phyloP scores from a whole-genome alignment of 148 eudicot species.

The Cornus florida region DNA sequence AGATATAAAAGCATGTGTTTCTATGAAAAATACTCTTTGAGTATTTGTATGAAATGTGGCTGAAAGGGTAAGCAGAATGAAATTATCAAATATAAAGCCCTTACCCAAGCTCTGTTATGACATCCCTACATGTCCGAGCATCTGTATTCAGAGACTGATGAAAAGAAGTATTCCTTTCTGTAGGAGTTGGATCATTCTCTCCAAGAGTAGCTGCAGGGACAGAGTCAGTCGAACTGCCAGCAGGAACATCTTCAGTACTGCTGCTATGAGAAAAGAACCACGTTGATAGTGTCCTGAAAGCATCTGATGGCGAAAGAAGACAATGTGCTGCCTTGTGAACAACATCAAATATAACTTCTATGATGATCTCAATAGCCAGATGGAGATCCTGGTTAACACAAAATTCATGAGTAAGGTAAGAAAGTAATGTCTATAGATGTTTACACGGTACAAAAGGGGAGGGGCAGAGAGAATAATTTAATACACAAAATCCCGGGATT shows the following conservation, averaged over 20 bases:
- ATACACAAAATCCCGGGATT: neutral
- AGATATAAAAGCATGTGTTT: neutral
- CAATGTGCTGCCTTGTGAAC: conserved; percentile 75
- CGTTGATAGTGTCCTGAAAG: conserved; percentile 40
- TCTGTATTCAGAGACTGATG: conserved; percentile 76
- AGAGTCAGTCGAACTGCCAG: conserved; percentile 35
- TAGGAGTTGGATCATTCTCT: conserved; percentile 59
- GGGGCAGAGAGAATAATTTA: neutral
- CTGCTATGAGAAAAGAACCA: conserved; percentile 46
- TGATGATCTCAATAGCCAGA: conserved; percentile 73
- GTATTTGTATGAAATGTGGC: neutral
- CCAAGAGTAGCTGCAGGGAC: conserved; percentile 64
- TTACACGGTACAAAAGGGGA: neutral
- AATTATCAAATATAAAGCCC: conserved; percentile 5
- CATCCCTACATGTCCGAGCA: conserved; percentile 94
- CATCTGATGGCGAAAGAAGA: conserved; percentile 72
- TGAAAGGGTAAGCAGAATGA: neutral
- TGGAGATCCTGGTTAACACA: conserved; percentile 72
- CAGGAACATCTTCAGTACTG: conserved; percentile 17
- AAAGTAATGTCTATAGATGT: neutral
- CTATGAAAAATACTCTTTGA: neutral
- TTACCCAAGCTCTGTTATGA: conserved; percentile 97
- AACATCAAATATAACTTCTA: conserved; percentile 78
- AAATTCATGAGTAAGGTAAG: neutral
- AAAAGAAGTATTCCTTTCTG: conserved; percentile 54